Evolutionary conservation across 495 filamentous ascomycete genomes (phyloP).

Genomic region (Daldinia bambusicola): DNA sequence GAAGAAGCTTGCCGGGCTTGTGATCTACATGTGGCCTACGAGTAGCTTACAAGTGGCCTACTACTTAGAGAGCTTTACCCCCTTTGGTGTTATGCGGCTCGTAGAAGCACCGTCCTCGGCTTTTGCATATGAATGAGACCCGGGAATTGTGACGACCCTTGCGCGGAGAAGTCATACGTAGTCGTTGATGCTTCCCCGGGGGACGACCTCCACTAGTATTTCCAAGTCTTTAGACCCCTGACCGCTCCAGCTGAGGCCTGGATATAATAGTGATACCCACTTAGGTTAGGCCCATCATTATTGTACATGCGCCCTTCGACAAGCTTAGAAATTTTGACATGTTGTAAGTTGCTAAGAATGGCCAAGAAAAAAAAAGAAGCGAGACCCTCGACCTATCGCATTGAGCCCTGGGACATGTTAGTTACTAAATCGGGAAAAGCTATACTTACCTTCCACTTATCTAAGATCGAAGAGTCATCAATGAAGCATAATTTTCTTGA

Average conservation of each 20-base stretch:
- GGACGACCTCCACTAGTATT: conserved; percentile 1
- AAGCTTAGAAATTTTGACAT: conserved; percentile 29
- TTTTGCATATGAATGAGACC: background rate
- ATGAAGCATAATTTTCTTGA: conserved; percentile 5
- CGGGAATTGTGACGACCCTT: conserved; percentile 4
- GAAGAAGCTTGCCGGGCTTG: background rate
- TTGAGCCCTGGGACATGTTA: conserved; percentile 16
- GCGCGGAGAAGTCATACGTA: conserved; percentile 10
- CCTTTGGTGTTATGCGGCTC: conserved; percentile 5
- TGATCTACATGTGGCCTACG: background rate
- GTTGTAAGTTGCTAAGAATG: conserved; percentile 22
- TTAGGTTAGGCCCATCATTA: conserved; percentile 2
- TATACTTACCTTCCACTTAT: conserved; percentile 3
- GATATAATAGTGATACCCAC: conserved; percentile 18
- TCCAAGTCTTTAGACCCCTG: background rate
- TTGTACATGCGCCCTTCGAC: background rate
- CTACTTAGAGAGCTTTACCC: background rate
- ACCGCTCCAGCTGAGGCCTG: conserved; percentile 6
- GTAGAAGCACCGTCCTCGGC: background rate
- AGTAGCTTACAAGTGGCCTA: background rate
- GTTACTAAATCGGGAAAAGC: conserved; percentile 35
- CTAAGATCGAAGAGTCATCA: conserved; percentile 39
- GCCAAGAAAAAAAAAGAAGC: background rate
- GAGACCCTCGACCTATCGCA: conserved; percentile 27
- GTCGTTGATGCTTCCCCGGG: background rate